Percentiles rank a stretch among this genome's conserved stretches.
These are phyloP conservation scores for Venturiaceae sp. DNA, from an alignment of 2,329 filamentous ascomycete species.

Conservation along the genomic window DNA sequence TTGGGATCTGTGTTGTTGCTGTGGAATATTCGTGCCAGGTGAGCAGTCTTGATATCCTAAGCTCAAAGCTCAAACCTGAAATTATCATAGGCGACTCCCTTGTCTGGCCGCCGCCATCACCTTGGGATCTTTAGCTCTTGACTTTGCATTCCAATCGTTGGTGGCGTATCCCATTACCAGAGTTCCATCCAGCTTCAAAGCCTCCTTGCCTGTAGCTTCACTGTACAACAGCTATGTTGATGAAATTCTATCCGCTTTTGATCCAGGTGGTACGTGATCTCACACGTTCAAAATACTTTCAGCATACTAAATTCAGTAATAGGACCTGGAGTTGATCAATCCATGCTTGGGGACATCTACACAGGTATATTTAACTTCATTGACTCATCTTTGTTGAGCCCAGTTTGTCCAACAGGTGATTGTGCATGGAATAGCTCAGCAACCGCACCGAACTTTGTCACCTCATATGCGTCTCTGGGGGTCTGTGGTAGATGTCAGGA, in stretches of 20 bases:
- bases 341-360: no score
- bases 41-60: not conserved
- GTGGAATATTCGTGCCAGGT: not conserved
- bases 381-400: not conserved
- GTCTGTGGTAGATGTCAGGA: not conserved
- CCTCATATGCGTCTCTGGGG: not conserved
- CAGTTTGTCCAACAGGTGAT: not conserved
- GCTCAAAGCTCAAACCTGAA: not conserved
- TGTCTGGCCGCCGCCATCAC: slow-evolving; percentile 17
- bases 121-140: slow-evolving; percentile 13
- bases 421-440: not conserved
- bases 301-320: no score
- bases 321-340: no score
- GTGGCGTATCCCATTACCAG: slow-evolving; percentile 17
- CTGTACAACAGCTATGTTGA: not conserved
- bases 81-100: slow-evolving; percentile 11
- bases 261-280: no score
- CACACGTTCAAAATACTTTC: no score
- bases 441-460: no score
- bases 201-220: not conserved
- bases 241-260: no score
- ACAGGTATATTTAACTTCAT: not conserved
- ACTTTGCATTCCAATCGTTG: slow-evolving; percentile 24
- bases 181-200: slow-evolving; percentile 11
- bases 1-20: slow-evolving; percentile 7